These are phyloP conservation scores for Aspergillus fumigatiaffinis DNA, from an alignment of 2,329 filamentous ascomycete species.

Conservation along the genomic window DNA sequence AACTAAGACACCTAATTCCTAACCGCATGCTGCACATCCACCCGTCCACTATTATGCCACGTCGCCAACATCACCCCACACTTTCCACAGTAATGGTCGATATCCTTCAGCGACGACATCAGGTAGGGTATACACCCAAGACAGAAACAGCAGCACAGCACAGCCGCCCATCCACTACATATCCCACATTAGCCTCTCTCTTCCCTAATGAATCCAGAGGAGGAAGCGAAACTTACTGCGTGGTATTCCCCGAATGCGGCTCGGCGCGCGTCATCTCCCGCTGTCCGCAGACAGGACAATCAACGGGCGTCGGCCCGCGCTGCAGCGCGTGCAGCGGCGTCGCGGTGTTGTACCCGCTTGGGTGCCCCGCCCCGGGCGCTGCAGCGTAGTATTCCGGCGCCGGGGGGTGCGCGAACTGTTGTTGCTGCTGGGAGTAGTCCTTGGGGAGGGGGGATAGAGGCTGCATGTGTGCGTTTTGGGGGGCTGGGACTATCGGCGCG, in stretches of 20 bases:
- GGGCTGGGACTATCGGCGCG: neutral
- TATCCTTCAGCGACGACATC: conserved; percentile 46
- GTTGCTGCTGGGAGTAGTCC: neutral
- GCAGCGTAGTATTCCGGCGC: neutral
- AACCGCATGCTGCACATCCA: conserved; percentile 37
- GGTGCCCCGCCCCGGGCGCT: conserved; percentile 3
- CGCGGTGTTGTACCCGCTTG: conserved; percentile 21
- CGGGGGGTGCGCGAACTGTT: neutral
- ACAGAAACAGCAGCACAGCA: conserved; percentile 42
- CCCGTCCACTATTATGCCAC: conserved; percentile 48
- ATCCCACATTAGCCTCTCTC: neutral
- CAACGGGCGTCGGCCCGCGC: conserved; percentile 39
- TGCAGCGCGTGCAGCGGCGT: conserved; percentile 25
- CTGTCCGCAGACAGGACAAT: conserved; percentile 46
- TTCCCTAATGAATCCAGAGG: no score
- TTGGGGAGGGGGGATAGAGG: neutral
- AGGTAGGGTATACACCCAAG: conserved; percentile 49
- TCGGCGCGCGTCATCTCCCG: conserved; percentile 29
- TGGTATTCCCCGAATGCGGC: conserved; percentile 22
- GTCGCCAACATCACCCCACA: conserved; percentile 45
- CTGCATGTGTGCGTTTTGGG: conserved; percentile 1
- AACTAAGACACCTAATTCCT: neutral
- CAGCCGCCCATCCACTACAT: conserved; percentile 43
- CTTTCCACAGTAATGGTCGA: conserved; percentile 46
- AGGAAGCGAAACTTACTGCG: conserved; percentile 20